Evolutionary conservation across 352 stramenopile species (phyloP).

Genomic region (Phytophthora vignae): DNA sequence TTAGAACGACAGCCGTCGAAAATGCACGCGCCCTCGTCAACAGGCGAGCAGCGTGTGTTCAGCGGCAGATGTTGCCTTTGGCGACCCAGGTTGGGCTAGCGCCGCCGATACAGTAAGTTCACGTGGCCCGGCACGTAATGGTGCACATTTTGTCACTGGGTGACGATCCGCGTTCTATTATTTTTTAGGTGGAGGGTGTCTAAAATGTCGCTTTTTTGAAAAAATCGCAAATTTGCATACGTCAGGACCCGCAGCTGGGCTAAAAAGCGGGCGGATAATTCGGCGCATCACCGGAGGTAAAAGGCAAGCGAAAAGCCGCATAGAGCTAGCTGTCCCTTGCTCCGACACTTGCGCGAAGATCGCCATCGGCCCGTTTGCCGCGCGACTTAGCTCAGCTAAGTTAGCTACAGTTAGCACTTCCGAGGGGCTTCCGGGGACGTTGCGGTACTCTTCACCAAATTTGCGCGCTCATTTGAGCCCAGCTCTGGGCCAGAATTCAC

Average conservation of each 20-base stretch:
- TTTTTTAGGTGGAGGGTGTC: constrained; percentile 10
- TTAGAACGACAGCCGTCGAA: neutral
- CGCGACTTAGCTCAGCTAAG: neutral
- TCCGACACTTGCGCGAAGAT: constrained; percentile 10
- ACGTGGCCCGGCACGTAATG: neutral
- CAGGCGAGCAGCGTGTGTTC: constrained; percentile 2
- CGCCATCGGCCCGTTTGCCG: constrained; percentile 7
- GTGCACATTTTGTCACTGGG: constrained; percentile 1
- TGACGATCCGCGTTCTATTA: neutral
- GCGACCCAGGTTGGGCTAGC: neutral
- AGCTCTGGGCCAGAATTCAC: constrained; percentile 16
- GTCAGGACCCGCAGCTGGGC: neutral
- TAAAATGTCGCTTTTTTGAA: constrained; percentile 25
- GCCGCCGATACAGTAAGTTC: neutral
- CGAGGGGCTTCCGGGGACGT: constrained; percentile 6
- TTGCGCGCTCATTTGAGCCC: constrained; percentile 22
- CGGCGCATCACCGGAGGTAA: neutral
- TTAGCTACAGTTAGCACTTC: constrained; percentile 11
- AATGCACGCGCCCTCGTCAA: neutral
- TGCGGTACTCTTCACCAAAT: constrained; percentile 10
- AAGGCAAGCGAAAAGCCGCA: neutral
- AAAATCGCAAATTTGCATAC: constrained; percentile 19
- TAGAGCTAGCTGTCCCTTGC: constrained; percentile 14
- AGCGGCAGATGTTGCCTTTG: constrained; percentile 1
- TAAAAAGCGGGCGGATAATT: constrained; percentile 2